A percentile compares a stretch with the other conserved stretches of the same genome.
These are phyloP conservation scores for Chlorociboria aeruginascens DNA, from an alignment of 495 filamentous ascomycete species.

Conservation along the genomic window DNA sequence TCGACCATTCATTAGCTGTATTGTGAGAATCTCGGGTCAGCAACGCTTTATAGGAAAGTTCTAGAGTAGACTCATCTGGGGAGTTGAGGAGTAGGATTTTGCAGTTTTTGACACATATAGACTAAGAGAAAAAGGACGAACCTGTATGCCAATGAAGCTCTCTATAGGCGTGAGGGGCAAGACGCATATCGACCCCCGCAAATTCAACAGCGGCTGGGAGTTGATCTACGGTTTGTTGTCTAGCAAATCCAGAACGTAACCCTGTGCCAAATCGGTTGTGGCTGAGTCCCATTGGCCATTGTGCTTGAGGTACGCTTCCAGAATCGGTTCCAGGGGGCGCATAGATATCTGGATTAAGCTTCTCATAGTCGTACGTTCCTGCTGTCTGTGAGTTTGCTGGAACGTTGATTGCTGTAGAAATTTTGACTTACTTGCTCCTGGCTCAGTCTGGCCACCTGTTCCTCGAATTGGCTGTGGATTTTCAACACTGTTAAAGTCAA, in stretches of 20 bases:
- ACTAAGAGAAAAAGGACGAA: too few relatives aligned
- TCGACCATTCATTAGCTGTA: constrained; percentile 50
- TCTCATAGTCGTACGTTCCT: constrained; percentile 48
- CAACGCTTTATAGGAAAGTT: too few relatives aligned
- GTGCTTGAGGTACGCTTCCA: constrained; percentile 50
- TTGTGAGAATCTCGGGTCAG: too few relatives aligned
- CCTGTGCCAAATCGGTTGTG: constrained; percentile 44
- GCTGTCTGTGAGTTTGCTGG: background rate
- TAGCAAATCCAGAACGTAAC: constrained; percentile 50
- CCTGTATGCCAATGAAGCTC: constrained; percentile 60
- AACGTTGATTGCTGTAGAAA: background rate
- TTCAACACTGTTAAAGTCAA: constrained; percentile 48
- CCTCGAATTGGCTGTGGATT: constrained; percentile 64
- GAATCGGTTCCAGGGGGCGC: constrained; percentile 55
- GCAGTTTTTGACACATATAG: too few relatives aligned
- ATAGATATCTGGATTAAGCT: constrained; percentile 51
- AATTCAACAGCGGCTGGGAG: constrained; percentile 54
- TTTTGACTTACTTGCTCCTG: constrained; percentile 33
- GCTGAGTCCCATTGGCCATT: constrained; percentile 63
- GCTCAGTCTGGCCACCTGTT: constrained; percentile 41
- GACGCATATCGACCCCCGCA: constrained; percentile 71
- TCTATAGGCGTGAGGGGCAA: constrained; percentile 51
- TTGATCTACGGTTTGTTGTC: constrained; percentile 52
- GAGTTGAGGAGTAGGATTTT: too few relatives aligned
- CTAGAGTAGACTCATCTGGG: too few relatives aligned